Conservation (phyloP, 306 rosid species). For the Ziziphus jujuba region DNA sequence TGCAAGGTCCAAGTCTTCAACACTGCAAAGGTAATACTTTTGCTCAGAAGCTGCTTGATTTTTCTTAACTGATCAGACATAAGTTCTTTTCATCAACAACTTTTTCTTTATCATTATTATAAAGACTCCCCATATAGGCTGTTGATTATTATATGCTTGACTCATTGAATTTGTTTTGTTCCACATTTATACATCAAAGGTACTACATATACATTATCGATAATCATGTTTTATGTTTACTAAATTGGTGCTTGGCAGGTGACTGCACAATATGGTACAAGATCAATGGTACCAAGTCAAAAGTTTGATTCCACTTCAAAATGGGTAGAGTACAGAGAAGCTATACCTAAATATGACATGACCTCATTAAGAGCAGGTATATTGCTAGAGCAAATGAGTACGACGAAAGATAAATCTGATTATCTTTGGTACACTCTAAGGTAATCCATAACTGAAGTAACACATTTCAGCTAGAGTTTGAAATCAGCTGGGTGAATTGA, state of each 20-base stretch:
- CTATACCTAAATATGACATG: slow-evolving; percentile 26
- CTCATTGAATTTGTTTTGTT: too few relatives aligned
- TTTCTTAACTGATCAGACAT: too few relatives aligned
- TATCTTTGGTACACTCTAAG: slow-evolving; percentile 54
- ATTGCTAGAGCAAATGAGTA: slow-evolving; percentile 34
- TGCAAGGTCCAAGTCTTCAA: slow-evolving; percentile 37
- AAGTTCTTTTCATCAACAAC: too few relatives aligned
- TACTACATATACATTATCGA: too few relatives aligned
- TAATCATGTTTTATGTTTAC: too few relatives aligned
- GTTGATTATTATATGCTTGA: too few relatives aligned
- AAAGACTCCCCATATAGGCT: too few relatives aligned
- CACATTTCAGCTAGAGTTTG: background rate
- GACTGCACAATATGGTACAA: slow-evolving; percentile 26
- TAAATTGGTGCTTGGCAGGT: slow-evolving; percentile 23
- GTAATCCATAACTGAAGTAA: slow-evolving; percentile 19
- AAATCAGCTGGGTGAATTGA: background rate
- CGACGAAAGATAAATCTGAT: slow-evolving; percentile 38
- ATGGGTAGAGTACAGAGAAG: slow-evolving; percentile 43
- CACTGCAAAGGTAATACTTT: slow-evolving; percentile 33
- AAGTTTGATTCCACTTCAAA: slow-evolving; percentile 19
- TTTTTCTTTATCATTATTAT: too few relatives aligned
- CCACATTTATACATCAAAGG: too few relatives aligned
- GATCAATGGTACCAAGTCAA: slow-evolving; percentile 29
- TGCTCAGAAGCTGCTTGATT: background rate
- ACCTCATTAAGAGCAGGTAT: slow-evolving; percentile 14